Conservation (phyloP, 805 yeast genomes). For the Wickerhamiella vanderwaltii region DNA sequence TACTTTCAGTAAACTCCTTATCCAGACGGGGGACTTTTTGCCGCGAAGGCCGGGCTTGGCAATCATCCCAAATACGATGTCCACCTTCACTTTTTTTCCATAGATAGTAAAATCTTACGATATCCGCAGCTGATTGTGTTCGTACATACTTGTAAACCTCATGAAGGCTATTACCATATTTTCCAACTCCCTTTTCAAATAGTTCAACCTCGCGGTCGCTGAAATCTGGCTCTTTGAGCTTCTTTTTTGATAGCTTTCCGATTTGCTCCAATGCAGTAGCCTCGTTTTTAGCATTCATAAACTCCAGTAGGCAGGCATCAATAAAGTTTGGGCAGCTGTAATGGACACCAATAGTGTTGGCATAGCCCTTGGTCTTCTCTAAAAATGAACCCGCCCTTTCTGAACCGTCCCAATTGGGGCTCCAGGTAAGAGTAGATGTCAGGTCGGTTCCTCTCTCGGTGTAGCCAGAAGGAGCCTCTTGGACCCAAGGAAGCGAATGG, state of each 20-base stretch:
- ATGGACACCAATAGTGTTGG: conserved; percentile 41
- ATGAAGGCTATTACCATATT: conserved; percentile 66
- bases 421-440: conserved; percentile 54
- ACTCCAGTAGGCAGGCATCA: conserved; percentile 53
- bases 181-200: conserved; percentile 65
- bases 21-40: conserved; percentile 26
- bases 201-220: conserved; percentile 45
- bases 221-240: conserved; percentile 68
- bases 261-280: conserved; percentile 38
- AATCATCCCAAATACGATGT: conserved; percentile 68
- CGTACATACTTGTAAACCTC: conserved; percentile 62
- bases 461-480: conserved; percentile 67
- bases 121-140: conserved; percentile 60
- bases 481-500: conserved; percentile 45
- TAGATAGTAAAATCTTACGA: conserved; percentile 75
- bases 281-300: conserved; percentile 43
- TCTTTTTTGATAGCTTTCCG: conserved; percentile 39
- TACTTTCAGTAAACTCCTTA: conserved; percentile 33
- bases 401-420: not conserved
- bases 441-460: conserved; percentile 65
- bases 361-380: conserved; percentile 41
- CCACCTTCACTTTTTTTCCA: conserved; percentile 87
- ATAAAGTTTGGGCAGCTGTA: conserved; percentile 69
- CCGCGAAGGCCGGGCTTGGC: conserved; percentile 54
- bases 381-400: conserved; percentile 43